Evolutionary conservation across 1,139 yeast genomes (phyloP), one percentile per base, ranked within the genome.

Genomic region (Pichia sp.): DNA sequence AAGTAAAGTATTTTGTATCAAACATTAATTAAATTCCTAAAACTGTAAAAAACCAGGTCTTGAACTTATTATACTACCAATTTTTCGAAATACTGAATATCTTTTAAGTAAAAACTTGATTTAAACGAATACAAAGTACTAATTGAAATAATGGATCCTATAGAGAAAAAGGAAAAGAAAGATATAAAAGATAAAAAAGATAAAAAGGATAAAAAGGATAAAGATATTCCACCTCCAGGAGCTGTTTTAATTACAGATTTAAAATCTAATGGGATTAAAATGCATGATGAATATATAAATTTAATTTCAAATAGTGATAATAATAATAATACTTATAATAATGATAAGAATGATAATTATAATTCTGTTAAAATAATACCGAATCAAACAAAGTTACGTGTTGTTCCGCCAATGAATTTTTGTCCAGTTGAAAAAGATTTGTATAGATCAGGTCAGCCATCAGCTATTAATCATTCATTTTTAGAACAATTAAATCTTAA

Each of bases 401-500:
- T 87, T 41, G 90, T 92, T 4, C 97, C 98, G 3, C 98, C 98
- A 1, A 67, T 89, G 52, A 92, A 92, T 64, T 92, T 92, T 62
- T 85, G 96, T 54, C 96, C 97, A 1, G 97, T 92, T 12, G 97
- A 92, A 59, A 74, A 81, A 46, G 81, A 82, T 54, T 68, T 92
- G 41, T 92, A 89, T 63, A 69, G 98, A 38, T 82, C 94, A 12
- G 97, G 97, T 0, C 97, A 89, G 63, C 97, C 98, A n/a, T 81
- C 94, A n/a, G 83, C 90, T 28, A 83, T 90, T 50, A 90, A 89
- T 64, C 92, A 89, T 62, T 82, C 92, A 41, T 92, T 92, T 59
- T 66, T 92, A 33, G 73, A 80, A 51, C 84, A 85, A 54, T 69
- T 92, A 47, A 73, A 83, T 50, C 70, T 92, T 43, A 81, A 80